A percentile compares a stretch with the other conserved stretches of the same genome.
Conservation (phyloP, 1,284 basidiomycete species). For the Leucoagaricus sp. region DNA sequence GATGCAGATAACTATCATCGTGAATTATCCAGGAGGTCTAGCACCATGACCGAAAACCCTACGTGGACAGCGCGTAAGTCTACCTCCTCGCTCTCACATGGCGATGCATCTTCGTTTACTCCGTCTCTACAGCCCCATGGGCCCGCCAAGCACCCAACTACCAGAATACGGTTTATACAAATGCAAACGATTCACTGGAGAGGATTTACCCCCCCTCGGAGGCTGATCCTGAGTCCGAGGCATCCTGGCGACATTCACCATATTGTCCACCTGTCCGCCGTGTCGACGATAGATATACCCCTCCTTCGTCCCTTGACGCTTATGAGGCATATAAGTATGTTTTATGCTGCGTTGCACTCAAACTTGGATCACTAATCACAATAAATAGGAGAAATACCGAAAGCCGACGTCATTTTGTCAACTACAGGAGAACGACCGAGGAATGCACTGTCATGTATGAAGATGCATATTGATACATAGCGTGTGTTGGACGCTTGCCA, state of each 20-base stretch:
- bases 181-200: slow-evolving; percentile 42
- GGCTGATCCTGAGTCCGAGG: slow-evolving; percentile 63
- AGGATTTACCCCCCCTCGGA: no score
- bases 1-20: slow-evolving; percentile 33
- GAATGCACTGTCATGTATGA: not conserved
- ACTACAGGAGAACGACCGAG: no score
- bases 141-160: slow-evolving; percentile 55
- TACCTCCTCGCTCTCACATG: no score
- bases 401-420: no score
- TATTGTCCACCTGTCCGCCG: slow-evolving; percentile 52
- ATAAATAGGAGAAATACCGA: no score
- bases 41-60: no score
- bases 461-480: not conserved
- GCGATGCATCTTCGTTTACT: no score
- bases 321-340: slow-evolving; percentile 62
- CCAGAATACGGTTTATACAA: slow-evolving; percentile 25
- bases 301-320: slow-evolving; percentile 44
- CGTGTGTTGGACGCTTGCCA: no score
- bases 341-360: no score
- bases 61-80: no score
- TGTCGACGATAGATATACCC: slow-evolving; percentile 60
- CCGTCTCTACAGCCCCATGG: slow-evolving; percentile 19
- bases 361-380: no score
- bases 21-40: no score
- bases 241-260: slow-evolving; percentile 64